These are phyloP conservation scores for Penicillium atrosanguineum DNA, from an alignment of 495 filamentous ascomycete genomes.

Conservation along the genomic window DNA sequence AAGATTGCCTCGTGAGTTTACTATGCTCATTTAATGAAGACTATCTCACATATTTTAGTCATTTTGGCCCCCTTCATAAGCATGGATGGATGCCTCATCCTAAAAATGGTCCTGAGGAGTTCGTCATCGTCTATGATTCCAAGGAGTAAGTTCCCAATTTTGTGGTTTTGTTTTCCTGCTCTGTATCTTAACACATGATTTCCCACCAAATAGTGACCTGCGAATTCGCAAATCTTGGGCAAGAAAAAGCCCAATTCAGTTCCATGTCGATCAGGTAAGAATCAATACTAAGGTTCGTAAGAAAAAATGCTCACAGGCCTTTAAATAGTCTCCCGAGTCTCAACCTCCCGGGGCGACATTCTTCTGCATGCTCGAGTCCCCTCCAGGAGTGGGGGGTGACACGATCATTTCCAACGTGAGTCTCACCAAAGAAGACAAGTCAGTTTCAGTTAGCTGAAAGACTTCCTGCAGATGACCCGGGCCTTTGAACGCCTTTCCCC, in stretches of 20 bases:
- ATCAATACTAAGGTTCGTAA: background rate
- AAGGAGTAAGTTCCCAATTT: constrained; percentile 6
- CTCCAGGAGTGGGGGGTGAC: background rate
- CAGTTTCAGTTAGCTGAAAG: no score
- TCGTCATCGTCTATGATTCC: constrained; percentile 3
- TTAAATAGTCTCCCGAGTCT: constrained; percentile 4
- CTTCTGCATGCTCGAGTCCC: background rate
- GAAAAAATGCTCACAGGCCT: no score
- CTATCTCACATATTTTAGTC: no score
- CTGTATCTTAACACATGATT: no score
- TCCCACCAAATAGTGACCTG: background rate
- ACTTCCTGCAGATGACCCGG: no score
- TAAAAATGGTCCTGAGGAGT: background rate
- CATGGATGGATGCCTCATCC: background rate
- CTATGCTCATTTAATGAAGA: no score
- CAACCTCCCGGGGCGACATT: constrained; percentile 6
- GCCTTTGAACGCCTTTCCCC: no score
- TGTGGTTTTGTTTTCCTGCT: no score
- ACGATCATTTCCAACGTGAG: constrained; percentile 4
- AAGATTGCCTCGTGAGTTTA: no score
- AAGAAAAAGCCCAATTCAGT: constrained; percentile 6
- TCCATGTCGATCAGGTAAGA: constrained; percentile 7
- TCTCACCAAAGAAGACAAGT: background rate
- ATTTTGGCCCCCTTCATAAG: background rate
- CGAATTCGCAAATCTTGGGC: constrained; percentile 7